A percentile compares a stretch with the other conserved stretches of the same genome.
These are phyloP conservation scores for Pythium phragmiticola DNA, from an alignment of 352 stramenopile genomes.

Conservation along the genomic window DNA sequence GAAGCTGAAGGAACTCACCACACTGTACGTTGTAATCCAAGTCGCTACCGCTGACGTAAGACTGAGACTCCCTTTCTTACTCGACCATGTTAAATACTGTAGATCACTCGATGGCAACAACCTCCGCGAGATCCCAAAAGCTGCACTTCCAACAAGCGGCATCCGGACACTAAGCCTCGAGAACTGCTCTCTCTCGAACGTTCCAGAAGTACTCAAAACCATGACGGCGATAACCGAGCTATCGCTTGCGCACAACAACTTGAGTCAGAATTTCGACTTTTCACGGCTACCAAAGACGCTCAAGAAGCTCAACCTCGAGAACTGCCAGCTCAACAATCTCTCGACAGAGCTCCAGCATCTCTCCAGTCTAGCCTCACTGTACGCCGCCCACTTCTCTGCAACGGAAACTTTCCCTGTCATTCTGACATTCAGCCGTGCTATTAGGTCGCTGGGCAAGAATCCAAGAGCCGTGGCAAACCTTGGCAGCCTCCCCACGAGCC, in stretches of 20 bases:
- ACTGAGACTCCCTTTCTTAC: not conserved
- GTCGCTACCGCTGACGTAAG: too few relatives aligned
- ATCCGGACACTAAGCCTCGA: constrained; percentile 1
- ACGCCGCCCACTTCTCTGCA: not conserved
- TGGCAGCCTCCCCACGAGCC: not conserved
- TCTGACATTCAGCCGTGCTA: not conserved
- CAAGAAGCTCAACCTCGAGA: not conserved
- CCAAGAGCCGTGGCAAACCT: too few relatives aligned
- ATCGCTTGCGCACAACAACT: constrained; percentile 6
- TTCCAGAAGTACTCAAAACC: not conserved
- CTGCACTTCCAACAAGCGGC: not conserved
- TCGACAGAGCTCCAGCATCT: not conserved
- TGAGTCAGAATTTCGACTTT: constrained; percentile 9
- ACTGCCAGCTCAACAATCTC: constrained; percentile 1
- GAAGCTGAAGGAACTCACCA: not conserved
- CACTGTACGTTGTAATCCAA: constrained; percentile 7
- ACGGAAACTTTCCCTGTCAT: not conserved
- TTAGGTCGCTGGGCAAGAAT: too few relatives aligned
- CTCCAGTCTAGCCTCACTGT: not conserved
- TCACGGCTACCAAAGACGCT: not conserved
- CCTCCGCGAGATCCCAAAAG: constrained; percentile 2
- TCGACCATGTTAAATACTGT: not conserved
- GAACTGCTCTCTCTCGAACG: constrained; percentile 14
- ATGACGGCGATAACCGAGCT: constrained; percentile 2
- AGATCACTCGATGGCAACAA: constrained; percentile 9